Percentiles rank a stretch among this genome's conserved stretches.
These are phyloP conservation scores for Exophiala sp. DNA, from an alignment of 2,329 filamentous ascomycete genomes.

Conservation along the genomic window DNA sequence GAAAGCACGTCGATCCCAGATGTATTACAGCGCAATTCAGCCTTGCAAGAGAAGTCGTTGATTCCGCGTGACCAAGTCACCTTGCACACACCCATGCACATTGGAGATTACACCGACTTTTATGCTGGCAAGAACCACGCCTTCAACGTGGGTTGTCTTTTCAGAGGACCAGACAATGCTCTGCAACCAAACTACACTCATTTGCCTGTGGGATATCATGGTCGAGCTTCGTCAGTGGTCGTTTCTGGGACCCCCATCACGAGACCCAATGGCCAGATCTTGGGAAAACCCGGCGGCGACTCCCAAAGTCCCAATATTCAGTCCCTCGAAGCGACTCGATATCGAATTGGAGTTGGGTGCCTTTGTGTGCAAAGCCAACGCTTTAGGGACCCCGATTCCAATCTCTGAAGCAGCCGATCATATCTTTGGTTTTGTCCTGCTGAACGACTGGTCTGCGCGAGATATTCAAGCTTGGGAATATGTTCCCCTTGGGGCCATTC, in stretches of 20 bases:
- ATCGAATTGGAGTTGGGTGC: constrained; percentile 76
- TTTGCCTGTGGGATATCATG: constrained; percentile 76
- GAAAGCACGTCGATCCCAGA: constrained; percentile 54
- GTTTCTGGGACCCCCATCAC: constrained; percentile 55
- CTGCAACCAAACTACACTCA: constrained; percentile 77
- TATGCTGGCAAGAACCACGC: constrained; percentile 76
- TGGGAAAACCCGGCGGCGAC: constrained; percentile 58
- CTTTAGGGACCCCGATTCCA: constrained; percentile 57
- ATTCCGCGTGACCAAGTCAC: constrained; percentile 54
- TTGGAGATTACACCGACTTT: constrained; percentile 82
- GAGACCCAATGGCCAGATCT: constrained; percentile 69
- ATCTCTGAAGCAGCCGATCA: constrained; percentile 61
- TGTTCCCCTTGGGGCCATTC: constrained; percentile 72
- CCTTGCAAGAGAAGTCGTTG: constrained; percentile 53
- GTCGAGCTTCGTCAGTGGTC: constrained; percentile 54
- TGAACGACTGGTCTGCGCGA: constrained; percentile 83
- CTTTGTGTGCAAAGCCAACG: constrained; percentile 61
- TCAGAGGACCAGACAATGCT: constrained; percentile 65
- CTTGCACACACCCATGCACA: constrained; percentile 65
- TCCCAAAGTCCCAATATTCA: constrained; percentile 58
- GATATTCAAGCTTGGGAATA: constrained; percentile 84
- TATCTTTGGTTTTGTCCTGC: constrained; percentile 71
- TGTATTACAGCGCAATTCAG: constrained; percentile 57
- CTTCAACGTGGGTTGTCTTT: constrained; percentile 60
- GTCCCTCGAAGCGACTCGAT: constrained; percentile 62